Evolutionary conservation across 2,329 filamentous ascomycete genomes (phyloP).

Genomic region (Colletotrichum sp.): DNA sequence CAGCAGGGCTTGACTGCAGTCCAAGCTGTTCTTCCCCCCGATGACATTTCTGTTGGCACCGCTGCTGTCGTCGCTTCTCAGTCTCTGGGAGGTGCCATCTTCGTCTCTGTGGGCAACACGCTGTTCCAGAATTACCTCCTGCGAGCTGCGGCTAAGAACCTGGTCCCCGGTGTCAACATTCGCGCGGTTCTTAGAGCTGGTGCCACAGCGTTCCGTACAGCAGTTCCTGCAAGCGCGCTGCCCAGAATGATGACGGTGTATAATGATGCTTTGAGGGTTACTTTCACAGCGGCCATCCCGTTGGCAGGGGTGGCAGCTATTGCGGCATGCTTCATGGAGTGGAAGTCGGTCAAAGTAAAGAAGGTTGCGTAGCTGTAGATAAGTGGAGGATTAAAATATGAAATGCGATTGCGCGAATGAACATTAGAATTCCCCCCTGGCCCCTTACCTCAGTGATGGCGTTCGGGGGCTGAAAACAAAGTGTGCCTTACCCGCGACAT

Average conservation of each 20-base stretch:
- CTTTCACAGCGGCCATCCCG: conserved; percentile 39
- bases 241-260: conserved; percentile 60
- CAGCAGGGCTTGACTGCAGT: conserved; percentile 50
- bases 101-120: conserved; percentile 46
- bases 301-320: conserved; percentile 7
- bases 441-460: not conserved
- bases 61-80: conserved; percentile 35
- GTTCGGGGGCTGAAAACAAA: not conserved
- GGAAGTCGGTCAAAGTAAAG: conserved; percentile 4
- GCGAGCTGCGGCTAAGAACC: conserved; percentile 27
- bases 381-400: not conserved
- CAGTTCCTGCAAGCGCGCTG: conserved; percentile 51
- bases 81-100: conserved; percentile 46
- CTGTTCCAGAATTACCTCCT: conserved; percentile 39
- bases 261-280: conserved; percentile 63
- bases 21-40: conserved; percentile 30
- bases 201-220: conserved; percentile 54
- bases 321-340: conserved; percentile 15
- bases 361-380: not conserved
- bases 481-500: not conserved
- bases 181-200: conserved; percentile 38
- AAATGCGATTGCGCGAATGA: not conserved
- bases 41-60: conserved; percentile 29
- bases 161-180: conserved; percentile 8
- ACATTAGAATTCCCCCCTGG: not conserved